phyloP scores from a whole-genome alignment of 1,284 basidiomycete species.

The Microbotryum lychnidis-dioicae region DNA sequence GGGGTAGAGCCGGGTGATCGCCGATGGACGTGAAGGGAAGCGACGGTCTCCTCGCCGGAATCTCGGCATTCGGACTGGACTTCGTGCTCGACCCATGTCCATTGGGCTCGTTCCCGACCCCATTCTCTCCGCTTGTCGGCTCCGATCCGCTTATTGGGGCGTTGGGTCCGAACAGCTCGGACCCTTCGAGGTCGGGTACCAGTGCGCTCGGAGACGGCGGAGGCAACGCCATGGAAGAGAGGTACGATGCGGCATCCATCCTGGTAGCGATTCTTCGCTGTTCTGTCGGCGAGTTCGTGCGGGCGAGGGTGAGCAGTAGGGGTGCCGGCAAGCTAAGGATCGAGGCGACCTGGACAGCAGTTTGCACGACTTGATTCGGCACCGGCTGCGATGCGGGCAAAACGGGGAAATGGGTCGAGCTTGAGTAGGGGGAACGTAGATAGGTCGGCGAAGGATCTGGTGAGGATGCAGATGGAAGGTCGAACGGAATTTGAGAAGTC shows the following conservation, averaged over 20 bases:
- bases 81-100: too few relatives aligned
- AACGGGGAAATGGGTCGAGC: slow-evolving; percentile 22
- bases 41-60: too few relatives aligned
- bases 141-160: too few relatives aligned
- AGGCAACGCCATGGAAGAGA: slow-evolving; percentile 26
- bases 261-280: slow-evolving; percentile 16
- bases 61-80: too few relatives aligned
- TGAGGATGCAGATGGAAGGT: too few relatives aligned
- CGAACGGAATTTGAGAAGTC: too few relatives aligned
- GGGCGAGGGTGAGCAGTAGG: slow-evolving; percentile 27
- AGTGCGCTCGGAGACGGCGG: slow-evolving; percentile 29
- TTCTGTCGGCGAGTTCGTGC: slow-evolving; percentile 20
- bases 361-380: slow-evolving; percentile 27
- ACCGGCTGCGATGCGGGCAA: slow-evolving; percentile 19
- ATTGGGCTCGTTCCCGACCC: too few relatives aligned
- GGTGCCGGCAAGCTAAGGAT: slow-evolving; percentile 28
- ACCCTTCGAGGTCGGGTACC: slow-evolving; percentile 9
- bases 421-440: not conserved
- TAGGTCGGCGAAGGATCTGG: not conserved
- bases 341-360: slow-evolving; percentile 27
- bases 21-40: slow-evolving; percentile 5
- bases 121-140: too few relatives aligned
- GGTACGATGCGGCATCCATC: slow-evolving; percentile 12
- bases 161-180: not conserved
- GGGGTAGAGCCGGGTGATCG: slow-evolving; percentile 26